Conservation (phyloP, 1,284 basidiomycete genomes). For the Rhodotorula sp. region DNA sequence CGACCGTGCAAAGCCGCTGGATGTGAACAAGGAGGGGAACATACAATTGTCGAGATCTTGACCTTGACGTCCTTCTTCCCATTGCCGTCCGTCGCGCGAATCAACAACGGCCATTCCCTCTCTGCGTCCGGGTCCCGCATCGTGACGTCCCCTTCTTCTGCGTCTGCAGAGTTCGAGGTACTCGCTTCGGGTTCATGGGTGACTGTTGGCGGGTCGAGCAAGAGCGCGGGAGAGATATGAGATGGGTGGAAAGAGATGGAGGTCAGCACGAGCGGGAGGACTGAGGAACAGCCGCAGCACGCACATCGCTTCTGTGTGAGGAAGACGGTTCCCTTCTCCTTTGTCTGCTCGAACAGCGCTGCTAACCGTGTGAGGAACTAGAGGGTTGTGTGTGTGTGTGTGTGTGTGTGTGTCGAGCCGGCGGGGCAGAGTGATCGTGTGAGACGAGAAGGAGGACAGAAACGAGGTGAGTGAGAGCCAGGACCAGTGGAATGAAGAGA, state of each 20-base stretch:
- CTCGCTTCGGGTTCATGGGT: conserved; percentile 17
- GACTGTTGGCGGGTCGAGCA: neutral
- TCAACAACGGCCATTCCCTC: conserved; percentile 28
- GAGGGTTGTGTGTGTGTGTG: conserved; percentile 49
- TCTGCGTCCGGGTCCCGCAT: conserved; percentile 13
- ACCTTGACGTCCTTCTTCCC: conserved; percentile 26
- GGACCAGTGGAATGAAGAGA: neutral
- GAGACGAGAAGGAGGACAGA: too few relatives aligned
- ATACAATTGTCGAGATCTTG: conserved; percentile 36
- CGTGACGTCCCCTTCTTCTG: conserved; percentile 6
- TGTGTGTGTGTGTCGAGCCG: conserved; percentile 50
- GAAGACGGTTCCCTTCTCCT: conserved; percentile 31
- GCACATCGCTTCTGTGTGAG: conserved; percentile 35
- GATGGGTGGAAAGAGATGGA: neutral
- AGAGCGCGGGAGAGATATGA: neutral
- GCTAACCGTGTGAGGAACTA: conserved; percentile 33
- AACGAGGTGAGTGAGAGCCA: neutral
- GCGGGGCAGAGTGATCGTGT: neutral
- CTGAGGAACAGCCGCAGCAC: neutral
- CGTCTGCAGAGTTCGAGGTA: neutral
- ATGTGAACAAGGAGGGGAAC: neutral
- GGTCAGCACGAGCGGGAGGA: neutral
- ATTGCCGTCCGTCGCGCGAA: conserved; percentile 34
- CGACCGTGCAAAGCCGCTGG: too few relatives aligned
- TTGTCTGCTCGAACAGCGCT: conserved; percentile 16